phyloP scores from a whole-genome alignment of 2,329 filamentous ascomycete genomes.

The Trichoderma endophyticum region DNA sequence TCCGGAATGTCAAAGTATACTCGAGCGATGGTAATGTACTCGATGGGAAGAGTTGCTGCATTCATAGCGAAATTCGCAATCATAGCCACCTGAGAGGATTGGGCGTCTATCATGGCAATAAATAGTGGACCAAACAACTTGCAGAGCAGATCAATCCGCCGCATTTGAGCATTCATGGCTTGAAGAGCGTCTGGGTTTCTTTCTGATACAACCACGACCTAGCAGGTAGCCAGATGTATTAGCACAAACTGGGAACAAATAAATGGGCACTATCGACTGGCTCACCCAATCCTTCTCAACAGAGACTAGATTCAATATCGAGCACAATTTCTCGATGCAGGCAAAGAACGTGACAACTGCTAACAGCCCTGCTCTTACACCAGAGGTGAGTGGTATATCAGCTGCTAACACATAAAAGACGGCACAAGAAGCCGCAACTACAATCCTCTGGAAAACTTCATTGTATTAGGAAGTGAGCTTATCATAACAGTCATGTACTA shows the following conservation, averaged over 20 bases:
- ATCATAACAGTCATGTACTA: neutral
- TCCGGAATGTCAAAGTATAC: slow-evolving; percentile 29
- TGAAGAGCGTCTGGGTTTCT: slow-evolving; percentile 6
- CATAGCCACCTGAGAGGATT: slow-evolving; percentile 49
- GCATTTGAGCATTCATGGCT: slow-evolving; percentile 56
- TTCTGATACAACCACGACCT: slow-evolving; percentile 31
- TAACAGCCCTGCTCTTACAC: neutral
- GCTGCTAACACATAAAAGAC: slow-evolving; percentile 38
- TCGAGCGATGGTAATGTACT: slow-evolving; percentile 50
- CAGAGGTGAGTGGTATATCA: neutral
- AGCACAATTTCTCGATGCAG: slow-evolving; percentile 65
- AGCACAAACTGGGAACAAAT: neutral
- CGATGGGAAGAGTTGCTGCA: slow-evolving; percentile 44
- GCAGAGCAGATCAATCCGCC: slow-evolving; percentile 59
- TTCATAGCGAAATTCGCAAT: slow-evolving; percentile 49
- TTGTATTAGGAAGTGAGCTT: neutral
- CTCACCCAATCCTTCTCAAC: slow-evolving; percentile 68
- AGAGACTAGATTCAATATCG: slow-evolving; percentile 63
- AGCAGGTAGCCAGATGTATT: neutral
- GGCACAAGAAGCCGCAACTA: slow-evolving; percentile 47
- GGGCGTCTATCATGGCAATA: slow-evolving; percentile 51
- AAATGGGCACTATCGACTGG: neutral
- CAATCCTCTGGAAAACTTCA: slow-evolving; percentile 38
- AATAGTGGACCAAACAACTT: slow-evolving; percentile 56
- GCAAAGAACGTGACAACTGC: slow-evolving; percentile 43